Evolutionary conservation across 495 filamentous ascomycete species (phyloP).

Genomic region (Glarea lozoyensis): DNA sequence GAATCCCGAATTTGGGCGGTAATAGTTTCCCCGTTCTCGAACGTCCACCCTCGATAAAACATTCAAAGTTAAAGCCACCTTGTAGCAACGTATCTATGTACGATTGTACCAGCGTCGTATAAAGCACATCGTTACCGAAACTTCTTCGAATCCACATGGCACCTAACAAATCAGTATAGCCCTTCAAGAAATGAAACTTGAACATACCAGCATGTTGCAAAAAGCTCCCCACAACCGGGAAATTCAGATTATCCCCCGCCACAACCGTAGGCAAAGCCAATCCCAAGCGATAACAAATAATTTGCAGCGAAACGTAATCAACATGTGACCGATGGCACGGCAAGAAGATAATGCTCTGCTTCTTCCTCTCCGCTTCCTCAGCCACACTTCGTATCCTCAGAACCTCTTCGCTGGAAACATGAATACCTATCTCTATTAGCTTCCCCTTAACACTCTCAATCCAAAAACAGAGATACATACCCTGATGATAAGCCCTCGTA

Average conservation of each 20-base stretch:
- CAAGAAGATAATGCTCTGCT: conserved; percentile 92
- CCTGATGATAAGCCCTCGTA: conserved; percentile 90
- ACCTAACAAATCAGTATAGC: conserved; percentile 32
- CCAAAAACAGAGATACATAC: conserved; percentile 25
- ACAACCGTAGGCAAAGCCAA: conserved; percentile 87
- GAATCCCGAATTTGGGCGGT: conserved; percentile 90
- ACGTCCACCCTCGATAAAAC: conserved; percentile 91
- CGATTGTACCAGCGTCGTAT: conserved; percentile 82
- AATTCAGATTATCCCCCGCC: conserved; percentile 91
- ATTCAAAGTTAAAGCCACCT: conserved; percentile 88
- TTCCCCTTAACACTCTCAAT: too few species aligned
- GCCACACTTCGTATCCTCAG: conserved; percentile 72
- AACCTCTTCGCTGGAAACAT: conserved; percentile 91
- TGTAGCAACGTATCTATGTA: conserved; percentile 92
- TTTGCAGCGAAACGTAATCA: conserved; percentile 87
- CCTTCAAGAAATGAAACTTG: neutral
- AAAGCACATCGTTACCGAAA: conserved; percentile 87
- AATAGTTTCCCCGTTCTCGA: conserved; percentile 91
- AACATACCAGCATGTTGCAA: conserved; percentile 77
- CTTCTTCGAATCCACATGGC: conserved; percentile 94
- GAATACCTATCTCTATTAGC: conserved; percentile 51
- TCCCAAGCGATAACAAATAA: conserved; percentile 91
- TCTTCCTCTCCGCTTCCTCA: conserved; percentile 69
- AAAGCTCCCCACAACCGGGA: conserved; percentile 81
- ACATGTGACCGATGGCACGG: conserved; percentile 92